Evolutionary conservation across 83 land plant species (phyloP).

Genomic region (Picea mariana): DNA sequence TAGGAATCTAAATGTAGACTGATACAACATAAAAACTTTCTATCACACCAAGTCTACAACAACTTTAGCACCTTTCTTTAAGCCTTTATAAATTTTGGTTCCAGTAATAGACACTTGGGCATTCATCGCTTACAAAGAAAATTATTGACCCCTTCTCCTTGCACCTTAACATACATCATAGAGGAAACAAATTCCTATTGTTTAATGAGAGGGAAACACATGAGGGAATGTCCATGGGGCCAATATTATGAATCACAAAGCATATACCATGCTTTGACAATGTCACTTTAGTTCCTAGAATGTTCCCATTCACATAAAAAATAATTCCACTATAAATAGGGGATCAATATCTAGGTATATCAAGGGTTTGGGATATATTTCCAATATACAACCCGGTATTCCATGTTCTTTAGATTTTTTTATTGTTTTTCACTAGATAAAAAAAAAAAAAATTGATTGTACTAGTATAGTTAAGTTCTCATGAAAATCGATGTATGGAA

Average conservation of each 20-base stretch:
- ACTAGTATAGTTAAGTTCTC: slow-evolving; percentile 63
- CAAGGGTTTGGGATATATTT: slow-evolving; percentile 16
- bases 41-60: too few relatives aligned
- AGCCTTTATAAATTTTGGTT: too few relatives aligned
- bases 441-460: slow-evolving; percentile 56
- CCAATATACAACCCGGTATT: not conserved
- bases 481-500: slow-evolving; percentile 26
- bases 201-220: slow-evolving; percentile 75
- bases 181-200: slow-evolving; percentile 75
- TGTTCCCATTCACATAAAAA: slow-evolving; percentile 55
- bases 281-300: too few relatives aligned
- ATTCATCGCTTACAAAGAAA: too few relatives aligned
- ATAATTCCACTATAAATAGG: slow-evolving; percentile 85
- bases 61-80: too few relatives aligned
- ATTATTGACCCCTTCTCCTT: too few relatives aligned
- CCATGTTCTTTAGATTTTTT: not conserved
- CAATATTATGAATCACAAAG: slow-evolving; percentile 81
- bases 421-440: slow-evolving; percentile 5
- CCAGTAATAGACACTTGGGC: too few relatives aligned
- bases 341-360: slow-evolving; percentile 32
- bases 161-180: slow-evolving; percentile 3
- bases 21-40: too few relatives aligned
- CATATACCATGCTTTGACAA: slow-evolving; percentile 27
- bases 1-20: too few relatives aligned
- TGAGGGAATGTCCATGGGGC: slow-evolving; percentile 78